phyloP scores from a whole-genome alignment of 2,329 filamentous ascomycete species.

The Microsporum canis region DNA sequence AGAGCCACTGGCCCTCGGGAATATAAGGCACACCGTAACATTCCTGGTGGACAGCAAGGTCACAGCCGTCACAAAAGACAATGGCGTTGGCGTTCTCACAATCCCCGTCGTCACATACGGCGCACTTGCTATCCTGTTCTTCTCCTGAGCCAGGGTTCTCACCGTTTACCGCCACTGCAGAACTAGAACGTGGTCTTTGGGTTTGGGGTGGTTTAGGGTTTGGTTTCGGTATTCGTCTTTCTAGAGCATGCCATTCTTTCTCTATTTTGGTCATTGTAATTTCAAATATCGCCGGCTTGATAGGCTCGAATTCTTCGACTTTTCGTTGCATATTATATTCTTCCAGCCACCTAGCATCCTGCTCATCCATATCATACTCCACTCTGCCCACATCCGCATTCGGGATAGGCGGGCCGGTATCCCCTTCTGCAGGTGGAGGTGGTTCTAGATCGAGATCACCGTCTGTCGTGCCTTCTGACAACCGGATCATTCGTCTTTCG shows the following conservation, averaged over 20 bases:
- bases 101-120: slow-evolving; percentile 97
- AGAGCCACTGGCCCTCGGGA: slow-evolving; percentile 96
- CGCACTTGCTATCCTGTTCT: slow-evolving; percentile 94
- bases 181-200: slow-evolving; percentile 82
- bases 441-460: slow-evolving; percentile 51
- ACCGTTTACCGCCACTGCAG: slow-evolving; percentile 87
- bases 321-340: slow-evolving; percentile 68
- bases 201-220: slow-evolving; percentile 95
- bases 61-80: slow-evolving; percentile 96
- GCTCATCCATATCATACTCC: slow-evolving; percentile 99
- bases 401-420: slow-evolving; percentile 35
- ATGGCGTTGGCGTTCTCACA: slow-evolving; percentile 99
- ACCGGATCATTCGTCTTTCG: slow-evolving; percentile 56
- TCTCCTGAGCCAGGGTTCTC: slow-evolving; percentile 71
- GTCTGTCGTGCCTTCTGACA: slow-evolving; percentile 50
- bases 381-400: slow-evolving; percentile 60
- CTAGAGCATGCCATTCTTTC: slow-evolving; percentile 93
- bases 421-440: slow-evolving; percentile 48
- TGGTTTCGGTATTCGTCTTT: slow-evolving; percentile 92
- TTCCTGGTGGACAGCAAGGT: slow-evolving; percentile 94
- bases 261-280: slow-evolving; percentile 98
- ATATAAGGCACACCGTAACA: slow-evolving; percentile 99
- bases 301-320: slow-evolving; percentile 61
- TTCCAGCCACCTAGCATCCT: slow-evolving; percentile 93
- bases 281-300: slow-evolving; percentile 90